These are phyloP conservation scores for Allantophomopsis cytisporea DNA, from an alignment of 2,329 filamentous ascomycete species.

Conservation along the genomic window DNA sequence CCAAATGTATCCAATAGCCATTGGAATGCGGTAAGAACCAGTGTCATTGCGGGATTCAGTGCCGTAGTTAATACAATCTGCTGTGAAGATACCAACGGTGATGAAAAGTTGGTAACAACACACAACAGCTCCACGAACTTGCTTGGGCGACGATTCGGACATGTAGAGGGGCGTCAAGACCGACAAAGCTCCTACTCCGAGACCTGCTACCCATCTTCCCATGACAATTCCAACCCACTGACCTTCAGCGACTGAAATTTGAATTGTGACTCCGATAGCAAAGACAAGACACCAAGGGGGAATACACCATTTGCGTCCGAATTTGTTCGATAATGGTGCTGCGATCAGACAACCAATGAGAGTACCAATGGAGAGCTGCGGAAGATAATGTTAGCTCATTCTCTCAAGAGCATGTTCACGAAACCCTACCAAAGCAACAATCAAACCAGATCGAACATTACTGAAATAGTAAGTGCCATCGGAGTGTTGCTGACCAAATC, in stretches of 20 bases:
- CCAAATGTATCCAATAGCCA: constrained; percentile 39
- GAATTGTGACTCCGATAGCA: constrained; percentile 50
- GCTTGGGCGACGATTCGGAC: constrained; percentile 45
- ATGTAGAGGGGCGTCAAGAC: constrained; percentile 56
- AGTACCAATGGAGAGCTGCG: constrained; percentile 57
- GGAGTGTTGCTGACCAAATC: constrained; percentile 32
- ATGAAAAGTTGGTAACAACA: constrained; percentile 61
- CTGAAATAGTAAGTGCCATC: constrained; percentile 28
- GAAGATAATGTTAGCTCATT: constrained; percentile 2
- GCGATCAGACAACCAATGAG: constrained; percentile 69
- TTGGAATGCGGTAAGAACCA: constrained; percentile 48
- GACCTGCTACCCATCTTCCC: constrained; percentile 51
- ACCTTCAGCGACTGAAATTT: constrained; percentile 39
- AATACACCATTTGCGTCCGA: constrained; percentile 49
- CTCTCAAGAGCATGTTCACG: not conserved
- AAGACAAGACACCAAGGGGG: constrained; percentile 37
- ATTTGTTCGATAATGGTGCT: constrained; percentile 51
- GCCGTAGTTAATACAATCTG: constrained; percentile 40
- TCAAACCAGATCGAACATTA: constrained; percentile 47
- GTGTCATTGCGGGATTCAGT: constrained; percentile 20
- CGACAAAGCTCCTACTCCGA: constrained; percentile 54
- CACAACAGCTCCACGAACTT: constrained; percentile 52
- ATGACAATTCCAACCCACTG: constrained; percentile 50
- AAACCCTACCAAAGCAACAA: constrained; percentile 37
- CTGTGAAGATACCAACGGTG: constrained; percentile 51